These are phyloP conservation scores for Exophiala oligosperma DNA, from an alignment of 2,329 filamentous ascomycete species.

Conservation along the genomic window DNA sequence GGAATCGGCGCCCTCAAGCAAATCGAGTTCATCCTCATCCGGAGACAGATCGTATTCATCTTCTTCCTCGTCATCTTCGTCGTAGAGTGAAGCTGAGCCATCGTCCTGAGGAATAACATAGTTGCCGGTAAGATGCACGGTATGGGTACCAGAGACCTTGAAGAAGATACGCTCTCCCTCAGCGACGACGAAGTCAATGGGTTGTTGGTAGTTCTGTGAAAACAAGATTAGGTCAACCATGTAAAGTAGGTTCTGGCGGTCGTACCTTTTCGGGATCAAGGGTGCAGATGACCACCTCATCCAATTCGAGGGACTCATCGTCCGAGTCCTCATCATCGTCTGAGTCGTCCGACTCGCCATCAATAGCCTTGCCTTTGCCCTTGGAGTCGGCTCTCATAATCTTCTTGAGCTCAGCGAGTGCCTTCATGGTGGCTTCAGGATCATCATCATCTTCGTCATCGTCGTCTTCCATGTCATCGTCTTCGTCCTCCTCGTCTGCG, in stretches of 20 bases:
- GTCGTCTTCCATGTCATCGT: constrained; percentile 69
- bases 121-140: constrained; percentile 92
- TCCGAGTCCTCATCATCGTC: constrained; percentile 36
- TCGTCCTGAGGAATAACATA: constrained; percentile 74
- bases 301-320: constrained; percentile 59
- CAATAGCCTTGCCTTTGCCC: constrained; percentile 71
- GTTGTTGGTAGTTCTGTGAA: constrained; percentile 83
- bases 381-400: constrained; percentile 48
- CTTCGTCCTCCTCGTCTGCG: constrained; percentile 67
- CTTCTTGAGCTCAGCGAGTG: constrained; percentile 52
- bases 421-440: constrained; percentile 50
- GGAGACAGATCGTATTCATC: constrained; percentile 78
- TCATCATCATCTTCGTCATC: constrained; percentile 72
- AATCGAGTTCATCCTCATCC: constrained; percentile 73
- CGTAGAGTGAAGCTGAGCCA: constrained; percentile 37
- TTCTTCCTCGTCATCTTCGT: constrained; percentile 59
- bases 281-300: constrained; percentile 90
- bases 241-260: constrained; percentile 9
- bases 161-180: constrained; percentile 92
- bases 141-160: constrained; percentile 84
- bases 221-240: neutral
- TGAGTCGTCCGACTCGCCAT: constrained; percentile 43
- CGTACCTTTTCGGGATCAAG: constrained; percentile 87
- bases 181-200: constrained; percentile 87
- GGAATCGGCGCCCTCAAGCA: constrained; percentile 52